These are phyloP conservation scores for Maudiozyma saulgeensis DNA, from an alignment of 805 yeast genomes.

Conservation along the genomic window DNA sequence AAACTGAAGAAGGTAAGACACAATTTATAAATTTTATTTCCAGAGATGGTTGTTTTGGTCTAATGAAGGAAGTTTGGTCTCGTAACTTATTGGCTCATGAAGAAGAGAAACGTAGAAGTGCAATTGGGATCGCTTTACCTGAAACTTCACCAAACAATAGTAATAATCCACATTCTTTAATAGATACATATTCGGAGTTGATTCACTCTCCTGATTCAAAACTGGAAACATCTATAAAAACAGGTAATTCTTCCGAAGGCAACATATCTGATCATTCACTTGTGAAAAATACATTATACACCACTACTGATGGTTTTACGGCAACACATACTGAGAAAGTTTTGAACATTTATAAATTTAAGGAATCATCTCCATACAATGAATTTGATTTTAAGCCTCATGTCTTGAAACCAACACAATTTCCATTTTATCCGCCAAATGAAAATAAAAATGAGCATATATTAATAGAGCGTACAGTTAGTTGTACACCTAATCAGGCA, in stretches of 20 bases:
- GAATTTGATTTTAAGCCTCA: constrained; percentile 61
- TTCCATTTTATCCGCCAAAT: constrained; percentile 32
- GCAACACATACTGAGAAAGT: constrained; percentile 12
- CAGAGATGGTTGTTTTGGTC: constrained; percentile 66
- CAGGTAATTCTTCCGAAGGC: neutral
- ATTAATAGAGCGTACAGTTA: constrained; percentile 36
- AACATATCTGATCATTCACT: constrained; percentile 13
- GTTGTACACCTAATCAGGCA: constrained; percentile 67
- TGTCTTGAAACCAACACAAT: constrained; percentile 48
- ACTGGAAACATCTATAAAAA: too few species aligned
- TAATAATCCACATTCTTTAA: neutral
- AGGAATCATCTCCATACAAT: constrained; percentile 32
- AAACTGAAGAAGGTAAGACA: constrained; percentile 54
- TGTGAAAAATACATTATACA: constrained; percentile 32
- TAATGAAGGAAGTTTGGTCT: constrained; percentile 65
- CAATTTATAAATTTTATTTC: constrained; percentile 82
- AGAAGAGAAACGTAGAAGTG: constrained; percentile 2
- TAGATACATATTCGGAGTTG: constrained; percentile 2
- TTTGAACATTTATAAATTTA: constrained; percentile 11
- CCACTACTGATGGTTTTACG: constrained; percentile 16
- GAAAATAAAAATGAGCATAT: constrained; percentile 41
- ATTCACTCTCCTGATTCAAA: neutral
- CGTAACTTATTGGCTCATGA: constrained; percentile 19
- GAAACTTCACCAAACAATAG: too few species aligned
- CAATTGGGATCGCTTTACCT: neutral